Conservation (phyloP, 2,329 filamentous ascomycete genomes). For the Phyllosticta citribraziliensis region DNA sequence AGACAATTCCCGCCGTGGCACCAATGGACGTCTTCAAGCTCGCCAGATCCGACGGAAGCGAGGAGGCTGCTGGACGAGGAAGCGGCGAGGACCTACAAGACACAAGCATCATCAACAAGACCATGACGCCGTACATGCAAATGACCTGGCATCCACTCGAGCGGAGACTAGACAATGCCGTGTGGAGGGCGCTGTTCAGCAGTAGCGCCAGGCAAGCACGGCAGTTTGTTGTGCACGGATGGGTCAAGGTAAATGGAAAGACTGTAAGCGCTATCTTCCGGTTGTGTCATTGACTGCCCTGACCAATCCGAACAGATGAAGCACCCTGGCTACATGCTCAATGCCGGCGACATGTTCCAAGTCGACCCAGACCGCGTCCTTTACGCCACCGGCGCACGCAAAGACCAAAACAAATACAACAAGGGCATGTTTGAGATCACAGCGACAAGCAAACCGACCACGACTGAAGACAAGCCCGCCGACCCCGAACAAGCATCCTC, state of each 20-base stretch:
- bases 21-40: conserved; percentile 76
- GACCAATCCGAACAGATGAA: conserved; percentile 54
- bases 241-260: conserved; percentile 92
- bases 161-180: conserved; percentile 82
- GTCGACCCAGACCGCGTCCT: conserved; percentile 84
- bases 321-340: conserved; percentile 85
- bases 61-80: conserved; percentile 74
- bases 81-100: conserved; percentile 45
- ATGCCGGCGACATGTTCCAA: conserved; percentile 97
- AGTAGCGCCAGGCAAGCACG: conserved; percentile 87
- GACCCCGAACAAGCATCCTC: conserved; percentile 19
- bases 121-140: conserved; percentile 79
- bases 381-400: conserved; percentile 71
- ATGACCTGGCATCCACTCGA: conserved; percentile 93
- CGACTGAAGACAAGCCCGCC: conserved; percentile 15
- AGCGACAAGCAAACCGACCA: conserved; percentile 15
- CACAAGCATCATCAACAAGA: conserved; percentile 9
- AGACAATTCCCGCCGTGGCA: conserved; percentile 70
- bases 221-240: conserved; percentile 87
- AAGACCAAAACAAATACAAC: conserved; percentile 30
- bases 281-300: not conserved
- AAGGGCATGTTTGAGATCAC: not conserved
- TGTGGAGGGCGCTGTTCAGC: conserved; percentile 88
- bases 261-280: conserved; percentile 49
- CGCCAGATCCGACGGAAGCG: conserved; percentile 69